Base-by-base conservation (phyloP, 257 asterid species). In the Apocynum venetum region DNA sequence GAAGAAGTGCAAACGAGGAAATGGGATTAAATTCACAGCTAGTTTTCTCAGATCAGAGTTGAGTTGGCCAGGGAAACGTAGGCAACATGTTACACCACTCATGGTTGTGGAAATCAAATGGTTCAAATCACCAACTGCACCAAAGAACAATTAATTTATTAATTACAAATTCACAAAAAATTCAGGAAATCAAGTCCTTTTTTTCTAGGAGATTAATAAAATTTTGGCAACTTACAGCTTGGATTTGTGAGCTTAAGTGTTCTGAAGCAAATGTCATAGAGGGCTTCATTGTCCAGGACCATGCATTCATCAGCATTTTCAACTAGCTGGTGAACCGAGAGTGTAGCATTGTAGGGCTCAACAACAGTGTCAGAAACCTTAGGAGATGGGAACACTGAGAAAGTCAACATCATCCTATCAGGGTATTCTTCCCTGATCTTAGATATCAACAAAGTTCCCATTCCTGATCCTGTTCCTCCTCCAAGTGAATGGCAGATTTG, bases 221-320 rank as follows among this genome's bases (percentile, higher is more conserved):
- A 9, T 51, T 8, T 75, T 31, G 8, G 46, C 0, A n/a, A 82
- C 89, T 90, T 90, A 90, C 96, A 89, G 81, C 96, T 90, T 71
- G 96, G 96, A 82, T 90, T 90, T 1, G 96, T 90, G 85, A 90
- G 96, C 83, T 90, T 90, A 80, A 91, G 93, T 1, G 96, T 91
- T 77, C 93, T 90, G 84, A 91, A 91, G 76, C 96, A 91, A 76
- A 91, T 91, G 81, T 91, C 96, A 15, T 90, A 90, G 20, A 90
- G 89, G 25, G 96, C 96, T 86, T 90, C 96, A 59, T 90, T 90
- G 80, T 90, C 96, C 3, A 88, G 89, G 53, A 86, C 93, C 96
- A 90, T 90, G 51, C 96, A 90, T 76, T 90, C 96, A 41, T 90
- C 96, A n/a, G 96, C 96, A 49, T 90, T 90, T 71, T 90, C 96